Percentiles rank a stretch among this genome's conserved stretches.
Conservation (phyloP, 495 filamentous ascomycete species). For the Oidiodendron maius region DNA sequence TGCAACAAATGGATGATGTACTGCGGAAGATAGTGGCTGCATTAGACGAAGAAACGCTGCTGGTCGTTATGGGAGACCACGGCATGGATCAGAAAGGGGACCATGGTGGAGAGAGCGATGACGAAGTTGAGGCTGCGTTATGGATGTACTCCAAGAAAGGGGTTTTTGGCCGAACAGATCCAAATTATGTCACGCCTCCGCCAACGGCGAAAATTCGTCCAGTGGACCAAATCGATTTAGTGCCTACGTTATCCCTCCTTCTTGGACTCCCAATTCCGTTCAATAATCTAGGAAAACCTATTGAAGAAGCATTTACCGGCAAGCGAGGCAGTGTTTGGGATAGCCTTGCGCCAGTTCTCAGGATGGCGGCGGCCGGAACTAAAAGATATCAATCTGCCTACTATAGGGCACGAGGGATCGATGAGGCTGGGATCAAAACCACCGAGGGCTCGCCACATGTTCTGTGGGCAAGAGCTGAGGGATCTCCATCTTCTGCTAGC, state of each 20-base stretch:
- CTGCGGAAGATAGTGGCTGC: slow-evolving; percentile 63
- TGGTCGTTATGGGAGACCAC: slow-evolving; percentile 97
- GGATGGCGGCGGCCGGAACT: slow-evolving; percentile 77
- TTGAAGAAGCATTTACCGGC: slow-evolving; percentile 88
- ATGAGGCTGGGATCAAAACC: slow-evolving; percentile 46
- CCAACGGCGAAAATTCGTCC: slow-evolving; percentile 69
- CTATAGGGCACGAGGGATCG: slow-evolving; percentile 52
- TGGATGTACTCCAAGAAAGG: slow-evolving; percentile 95
- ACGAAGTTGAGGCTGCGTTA: slow-evolving; percentile 87
- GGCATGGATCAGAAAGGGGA: slow-evolving; percentile 98
- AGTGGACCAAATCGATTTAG: slow-evolving; percentile 93
- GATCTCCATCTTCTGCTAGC: slow-evolving; percentile 28
- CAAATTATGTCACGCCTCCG: slow-evolving; percentile 57
- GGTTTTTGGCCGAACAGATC: slow-evolving; percentile 71
- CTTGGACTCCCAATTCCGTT: slow-evolving; percentile 91
- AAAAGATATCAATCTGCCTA: slow-evolving; percentile 73
- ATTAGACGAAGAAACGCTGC: slow-evolving; percentile 77
- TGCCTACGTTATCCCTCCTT: slow-evolving; percentile 82
- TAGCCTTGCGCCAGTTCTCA: slow-evolving; percentile 69
- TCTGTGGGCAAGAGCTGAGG: slow-evolving; percentile 49
- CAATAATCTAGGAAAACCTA: slow-evolving; percentile 93
- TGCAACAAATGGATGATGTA: slow-evolving; percentile 84
- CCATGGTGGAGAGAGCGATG: slow-evolving; percentile 92
- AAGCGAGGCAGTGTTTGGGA: slow-evolving; percentile 58
- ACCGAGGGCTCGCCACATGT: slow-evolving; percentile 46